Conservation (phyloP, 305 asterid genomes). For the Rubia balearica region DNA sequence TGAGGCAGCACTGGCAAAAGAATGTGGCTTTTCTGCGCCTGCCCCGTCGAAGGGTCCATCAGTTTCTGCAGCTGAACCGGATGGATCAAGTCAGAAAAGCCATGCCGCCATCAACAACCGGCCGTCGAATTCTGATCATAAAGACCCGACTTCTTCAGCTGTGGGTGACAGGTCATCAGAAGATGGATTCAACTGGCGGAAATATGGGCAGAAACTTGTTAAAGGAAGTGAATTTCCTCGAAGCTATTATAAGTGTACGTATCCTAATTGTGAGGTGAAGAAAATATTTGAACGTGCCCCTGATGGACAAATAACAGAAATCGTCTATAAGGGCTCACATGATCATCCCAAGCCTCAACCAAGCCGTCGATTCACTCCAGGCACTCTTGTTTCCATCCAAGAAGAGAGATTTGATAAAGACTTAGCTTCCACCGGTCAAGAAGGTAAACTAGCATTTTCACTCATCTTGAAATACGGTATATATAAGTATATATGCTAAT, state of each 20-base stretch:
- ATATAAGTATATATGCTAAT: conserved; percentile 6
- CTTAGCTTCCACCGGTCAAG: conserved; percentile 45
- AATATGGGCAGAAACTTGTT: conserved; percentile 97
- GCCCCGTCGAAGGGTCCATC: conserved; percentile 32
- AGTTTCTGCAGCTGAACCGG: conserved; percentile 25
- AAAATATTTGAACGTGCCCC: conserved; percentile 93
- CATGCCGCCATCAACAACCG: conserved; percentile 34
- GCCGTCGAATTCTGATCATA: conserved; percentile 45
- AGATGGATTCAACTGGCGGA: conserved; percentile 96
- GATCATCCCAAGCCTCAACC: conserved; percentile 96
- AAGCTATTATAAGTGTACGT: conserved; percentile 95
- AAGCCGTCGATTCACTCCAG: conserved; percentile 70
- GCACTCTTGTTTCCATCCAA: conserved; percentile 61
- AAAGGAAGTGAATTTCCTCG: conserved; percentile 98
- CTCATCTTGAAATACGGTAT: neutral
- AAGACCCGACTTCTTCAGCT: conserved; percentile 44
- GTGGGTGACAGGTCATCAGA: conserved; percentile 81
- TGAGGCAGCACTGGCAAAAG: conserved; percentile 23
- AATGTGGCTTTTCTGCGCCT: conserved; percentile 27
- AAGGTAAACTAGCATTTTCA: conserved; percentile 34
- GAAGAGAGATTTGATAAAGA: conserved; percentile 64
- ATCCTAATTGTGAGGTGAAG: conserved; percentile 90
- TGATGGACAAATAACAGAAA: conserved; percentile 85
- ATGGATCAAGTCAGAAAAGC: conserved; percentile 40
- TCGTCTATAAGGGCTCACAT: conserved; percentile 90